phyloP scores from a whole-genome alignment of 441 rosid species.

The Adansonia rubrostipa region DNA sequence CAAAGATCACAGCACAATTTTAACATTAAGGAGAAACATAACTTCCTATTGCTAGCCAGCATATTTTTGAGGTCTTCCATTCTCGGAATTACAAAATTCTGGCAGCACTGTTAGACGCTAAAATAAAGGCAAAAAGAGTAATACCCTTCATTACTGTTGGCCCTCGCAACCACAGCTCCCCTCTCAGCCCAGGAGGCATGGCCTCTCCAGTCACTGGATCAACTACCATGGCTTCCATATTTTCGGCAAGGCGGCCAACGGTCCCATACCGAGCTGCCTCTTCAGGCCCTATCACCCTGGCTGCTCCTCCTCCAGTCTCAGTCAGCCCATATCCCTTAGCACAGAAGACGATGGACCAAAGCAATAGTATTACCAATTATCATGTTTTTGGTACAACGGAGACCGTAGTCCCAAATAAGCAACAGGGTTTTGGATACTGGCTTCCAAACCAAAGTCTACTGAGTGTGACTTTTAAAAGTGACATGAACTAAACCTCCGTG shows the following conservation, averaged over 20 bases:
- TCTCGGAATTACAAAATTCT: neutral
- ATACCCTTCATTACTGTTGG: conserved; percentile 83
- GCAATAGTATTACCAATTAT: neutral
- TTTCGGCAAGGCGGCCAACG: conserved; percentile 69
- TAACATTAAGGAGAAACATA: neutral
- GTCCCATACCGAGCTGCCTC: conserved; percentile 60
- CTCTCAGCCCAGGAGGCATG: conserved; percentile 70
- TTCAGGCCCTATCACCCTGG: conserved; percentile 50
- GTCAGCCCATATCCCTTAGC: conserved; percentile 89
- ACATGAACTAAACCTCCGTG: neutral
- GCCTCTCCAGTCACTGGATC: conserved; percentile 75
- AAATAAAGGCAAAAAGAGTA: neutral
- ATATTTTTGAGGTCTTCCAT: neutral
- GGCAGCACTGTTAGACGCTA: neutral
- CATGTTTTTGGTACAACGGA: too few species aligned
- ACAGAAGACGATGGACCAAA: conserved; percentile 1
- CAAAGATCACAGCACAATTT: neutral
- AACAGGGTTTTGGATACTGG: too few species aligned
- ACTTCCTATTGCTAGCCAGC: neutral
- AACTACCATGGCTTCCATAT: conserved; percentile 79
- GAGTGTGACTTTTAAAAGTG: too few species aligned
- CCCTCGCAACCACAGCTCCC: conserved; percentile 90
- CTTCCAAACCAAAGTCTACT: too few species aligned
- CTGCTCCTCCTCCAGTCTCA: conserved; percentile 62
- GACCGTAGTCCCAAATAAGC: too few species aligned